Evolutionary conservation across 2,329 filamentous ascomycete species (phyloP), one percentile per base, ranked within the genome.

Genomic region (Laburnicola sp.): DNA sequence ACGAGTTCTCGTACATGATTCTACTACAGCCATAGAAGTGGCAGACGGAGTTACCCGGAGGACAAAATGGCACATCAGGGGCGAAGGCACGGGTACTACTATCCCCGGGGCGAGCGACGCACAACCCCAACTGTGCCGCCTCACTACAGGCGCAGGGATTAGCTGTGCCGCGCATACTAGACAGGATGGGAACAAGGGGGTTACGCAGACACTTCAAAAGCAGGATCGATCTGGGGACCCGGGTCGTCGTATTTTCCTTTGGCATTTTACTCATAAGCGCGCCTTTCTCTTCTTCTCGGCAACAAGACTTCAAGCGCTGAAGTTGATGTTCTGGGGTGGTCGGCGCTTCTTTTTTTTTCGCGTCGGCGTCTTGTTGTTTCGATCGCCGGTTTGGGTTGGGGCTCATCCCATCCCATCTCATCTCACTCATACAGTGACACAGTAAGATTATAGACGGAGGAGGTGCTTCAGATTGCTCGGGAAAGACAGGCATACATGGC

Each of bases 261-360:
- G n/a, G 23, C 10, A 30, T 30, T 30, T 30, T 31, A 16, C 25
- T 48, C 45, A 25, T 36, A 43, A 35, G 36, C 6, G 34, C 26
- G 3, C 25, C 6, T 16, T 39, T 47, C 16, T 37, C 26, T 21
- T 45, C 21, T 36, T 43, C 39, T 51, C 36, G 32, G 40, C 41
- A 56, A 42, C 50, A 60, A 48, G 56, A 63, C 64, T 67, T 67
- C 64, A 67, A 67, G 64, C 60, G 64, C 64, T 67, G 64, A 67
- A 67, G 43, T 37, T 16, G 43, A 36, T 44, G 64, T 61, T 54
- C 43, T 48, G 58, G 45, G 44, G 44, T 36, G 34, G 50, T 34
- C 27, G 44, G n/a, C 41, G 31, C 45, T 50, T 38, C 21, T 22
- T 40, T 21, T 32, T 36, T 41, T 21, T 10, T 16, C 31, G n/a